Conservation (phyloP, 2,329 filamentous ascomycete genomes). For the Monilinia vaccinii-corymbosi region DNA sequence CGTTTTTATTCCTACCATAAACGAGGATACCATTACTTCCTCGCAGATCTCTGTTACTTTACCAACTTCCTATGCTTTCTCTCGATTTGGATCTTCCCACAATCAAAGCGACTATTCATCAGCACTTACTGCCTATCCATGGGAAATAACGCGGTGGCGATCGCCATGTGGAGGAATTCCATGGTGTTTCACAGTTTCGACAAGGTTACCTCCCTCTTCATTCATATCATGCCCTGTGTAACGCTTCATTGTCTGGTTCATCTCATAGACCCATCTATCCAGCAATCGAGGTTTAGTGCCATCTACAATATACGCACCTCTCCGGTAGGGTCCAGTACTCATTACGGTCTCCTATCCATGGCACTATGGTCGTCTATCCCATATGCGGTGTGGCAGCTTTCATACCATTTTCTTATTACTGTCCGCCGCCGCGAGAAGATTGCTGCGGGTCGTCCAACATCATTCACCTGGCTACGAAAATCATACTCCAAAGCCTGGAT, state of each 20-base stretch:
- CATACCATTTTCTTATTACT: constrained; percentile 92
- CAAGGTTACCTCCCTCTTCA: constrained; percentile 95
- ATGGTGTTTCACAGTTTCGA: constrained; percentile 97
- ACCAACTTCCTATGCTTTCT: constrained; percentile 80
- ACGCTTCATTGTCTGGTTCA: constrained; percentile 90
- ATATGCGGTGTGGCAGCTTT: constrained; percentile 85
- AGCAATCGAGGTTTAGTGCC: constrained; percentile 69
- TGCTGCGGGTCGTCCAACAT: constrained; percentile 86
- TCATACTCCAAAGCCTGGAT: constrained; percentile 88
- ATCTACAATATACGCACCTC: constrained; percentile 70
- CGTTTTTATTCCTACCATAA: constrained; percentile 85
- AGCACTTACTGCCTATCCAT: constrained; percentile 86
- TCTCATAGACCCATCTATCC: constrained; percentile 56
- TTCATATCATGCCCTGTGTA: constrained; percentile 97
- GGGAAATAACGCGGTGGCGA: constrained; percentile 94
- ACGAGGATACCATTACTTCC: constrained; percentile 91
- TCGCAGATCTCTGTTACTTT: constrained; percentile 96
- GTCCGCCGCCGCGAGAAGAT: constrained; percentile 94
- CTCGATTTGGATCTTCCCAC: constrained; percentile 82
- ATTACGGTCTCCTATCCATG: constrained; percentile 78
- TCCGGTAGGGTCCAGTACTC: constrained; percentile 60
- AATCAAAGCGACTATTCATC: constrained; percentile 85
- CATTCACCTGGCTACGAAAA: constrained; percentile 91
- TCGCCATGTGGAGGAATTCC: constrained; percentile 98
- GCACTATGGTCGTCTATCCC: constrained; percentile 89